phyloP scores from a whole-genome alignment of 169 alveolate species.

The Babesia caballi region DNA sequence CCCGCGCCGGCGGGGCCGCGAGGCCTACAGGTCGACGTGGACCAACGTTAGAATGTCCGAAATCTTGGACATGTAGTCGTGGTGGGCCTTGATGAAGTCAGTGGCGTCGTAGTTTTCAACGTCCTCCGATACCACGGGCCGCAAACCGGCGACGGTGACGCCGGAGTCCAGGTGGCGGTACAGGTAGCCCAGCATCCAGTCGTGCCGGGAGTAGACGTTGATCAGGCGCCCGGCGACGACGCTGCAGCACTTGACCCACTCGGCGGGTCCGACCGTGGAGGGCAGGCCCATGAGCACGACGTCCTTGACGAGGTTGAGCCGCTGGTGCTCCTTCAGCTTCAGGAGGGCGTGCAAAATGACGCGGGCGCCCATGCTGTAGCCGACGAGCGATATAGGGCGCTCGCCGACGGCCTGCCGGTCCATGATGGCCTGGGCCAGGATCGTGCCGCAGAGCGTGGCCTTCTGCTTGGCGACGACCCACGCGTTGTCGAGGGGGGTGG shows the following conservation, averaged over 20 bases:
- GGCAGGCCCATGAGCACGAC: constrained; percentile 88
- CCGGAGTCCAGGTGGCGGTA: constrained; percentile 83
- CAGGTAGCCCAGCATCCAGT: constrained; percentile 89
- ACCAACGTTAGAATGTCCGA: constrained; percentile 38
- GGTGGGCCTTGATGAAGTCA: constrained; percentile 72
- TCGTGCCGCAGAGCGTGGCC: constrained; percentile 85
- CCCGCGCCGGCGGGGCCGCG: too few relatives aligned
- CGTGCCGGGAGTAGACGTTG: constrained; percentile 84
- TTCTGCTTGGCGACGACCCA: constrained; percentile 84
- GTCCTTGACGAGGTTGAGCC: constrained; percentile 77
- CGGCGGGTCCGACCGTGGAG: constrained; percentile 76
- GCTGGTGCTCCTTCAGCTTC: constrained; percentile 75
- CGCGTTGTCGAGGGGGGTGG: constrained; percentile 85
- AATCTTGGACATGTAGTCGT: constrained; percentile 39
- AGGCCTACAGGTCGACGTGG: constrained; percentile 43
- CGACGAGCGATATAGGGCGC: constrained; percentile 87
- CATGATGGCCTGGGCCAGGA: constrained; percentile 85
- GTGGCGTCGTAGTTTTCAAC: constrained; percentile 83
- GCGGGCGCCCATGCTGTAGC: constrained; percentile 90
- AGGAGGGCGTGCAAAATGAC: constrained; percentile 83
- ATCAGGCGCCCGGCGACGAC: constrained; percentile 87
- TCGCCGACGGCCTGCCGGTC: constrained; percentile 82
- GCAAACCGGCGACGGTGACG: constrained; percentile 75
- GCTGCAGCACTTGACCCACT: constrained; percentile 83
- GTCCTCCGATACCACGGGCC: constrained; percentile 71